Evolutionary conservation across 225 moss, liverwort and hornwort species (phyloP), one percentile per base, ranked within the genome.

Genomic region (Pseudoscleropodium purum): DNA sequence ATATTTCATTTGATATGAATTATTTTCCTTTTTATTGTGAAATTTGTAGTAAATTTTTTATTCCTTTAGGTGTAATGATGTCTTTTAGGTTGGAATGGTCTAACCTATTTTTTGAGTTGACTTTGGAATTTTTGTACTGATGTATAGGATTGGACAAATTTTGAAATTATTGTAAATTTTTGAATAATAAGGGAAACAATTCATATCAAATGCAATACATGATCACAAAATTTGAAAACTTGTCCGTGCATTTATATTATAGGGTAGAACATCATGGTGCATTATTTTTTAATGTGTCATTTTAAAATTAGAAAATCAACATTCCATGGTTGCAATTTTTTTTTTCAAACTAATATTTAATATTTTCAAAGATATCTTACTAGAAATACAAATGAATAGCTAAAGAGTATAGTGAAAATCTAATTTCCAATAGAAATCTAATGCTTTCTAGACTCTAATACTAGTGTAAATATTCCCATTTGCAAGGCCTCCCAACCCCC

Each of bases 401-500:
- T 1, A 3, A 70, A 43, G 10, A 33, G 0, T 6, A 31, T 7
- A 30, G 0, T 27, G 1, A 6, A 31, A 75, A 75, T 1, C 4
- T 4, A 31, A 19, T 33, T 31, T 75, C 0, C 0, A 49, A 18
- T 33, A 19, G 4, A 75, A 75, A 75, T 33, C 7, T 49, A 49
- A 7, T 75, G 2, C 20, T 75, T 49, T 33, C 0, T 4, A 1
- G 20, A 4, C 18, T 31, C 6, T 31, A 33, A 75, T 49, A 19
- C 18, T 11, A 0, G 2, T 75, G 11, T 47, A 0, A 47, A 75
- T 47, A 18, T 45, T 43, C 0, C 4, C 74, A 18, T 7, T 47
- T 31, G 4, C 0, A 29, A 75, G 4, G 29, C 2, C 19, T 31
- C 0, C 7, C 0, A 2, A 31, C 3, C 1, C 1, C 2, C 0